phyloP scores from a whole-genome alignment of 257 asterid species.

The Penstemon newberryi region DNA sequence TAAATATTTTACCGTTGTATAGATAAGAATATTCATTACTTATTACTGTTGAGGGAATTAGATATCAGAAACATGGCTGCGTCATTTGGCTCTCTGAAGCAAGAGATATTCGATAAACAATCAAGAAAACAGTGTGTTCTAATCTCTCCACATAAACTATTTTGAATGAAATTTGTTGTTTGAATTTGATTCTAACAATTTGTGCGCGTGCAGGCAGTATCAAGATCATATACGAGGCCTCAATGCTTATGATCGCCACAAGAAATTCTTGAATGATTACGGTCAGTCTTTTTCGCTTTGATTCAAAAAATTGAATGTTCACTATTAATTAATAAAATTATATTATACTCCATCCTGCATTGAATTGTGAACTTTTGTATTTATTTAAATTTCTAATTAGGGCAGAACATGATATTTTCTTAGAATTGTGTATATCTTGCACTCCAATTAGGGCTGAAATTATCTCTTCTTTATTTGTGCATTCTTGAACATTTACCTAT shows the following conservation, averaged over 20 bases:
- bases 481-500: too few relatives aligned
- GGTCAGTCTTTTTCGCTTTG: slow-evolving; percentile 40
- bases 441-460: too few relatives aligned
- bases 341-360: not conserved
- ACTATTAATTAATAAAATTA: too few relatives aligned
- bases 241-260: slow-evolving; percentile 97
- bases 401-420: too few relatives aligned
- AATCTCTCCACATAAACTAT: not conserved
- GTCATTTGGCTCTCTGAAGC: slow-evolving; percentile 77
- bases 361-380: slow-evolving; percentile 7
- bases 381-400: too few relatives aligned
- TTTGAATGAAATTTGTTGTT: not conserved
- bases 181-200: slow-evolving; percentile 18
- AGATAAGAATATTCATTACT: too few relatives aligned
- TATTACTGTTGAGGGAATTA: too few relatives aligned
- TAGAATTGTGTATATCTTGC: too few relatives aligned
- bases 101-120: slow-evolving; percentile 73
- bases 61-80: too few relatives aligned
- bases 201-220: slow-evolving; percentile 59
- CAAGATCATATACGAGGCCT: slow-evolving; percentile 92
- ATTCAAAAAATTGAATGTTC: not conserved
- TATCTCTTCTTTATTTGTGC: too few relatives aligned
- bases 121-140: slow-evolving; percentile 66
- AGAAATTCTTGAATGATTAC: slow-evolving; percentile 79
- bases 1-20: too few relatives aligned